A percentile compares a stretch with the other conserved stretches of the same genome.
These are phyloP conservation scores for Datura wrightii DNA, from an alignment of 257 asterid genomes.

Conservation along the genomic window DNA sequence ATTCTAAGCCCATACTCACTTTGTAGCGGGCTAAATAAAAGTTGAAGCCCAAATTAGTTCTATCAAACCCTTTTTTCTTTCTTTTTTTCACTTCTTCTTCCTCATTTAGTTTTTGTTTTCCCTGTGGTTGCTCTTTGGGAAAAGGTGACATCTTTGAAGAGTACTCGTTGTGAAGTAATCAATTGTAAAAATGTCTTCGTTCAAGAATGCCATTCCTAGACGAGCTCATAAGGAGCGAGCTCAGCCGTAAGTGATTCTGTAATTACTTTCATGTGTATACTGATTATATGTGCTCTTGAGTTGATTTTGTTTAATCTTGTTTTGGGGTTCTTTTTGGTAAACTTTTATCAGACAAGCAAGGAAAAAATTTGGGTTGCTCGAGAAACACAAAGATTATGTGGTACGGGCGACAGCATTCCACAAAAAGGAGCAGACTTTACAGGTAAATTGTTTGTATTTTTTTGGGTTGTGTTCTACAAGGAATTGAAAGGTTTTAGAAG, in stretches of 20 bases:
- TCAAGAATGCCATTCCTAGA: conserved; percentile 78
- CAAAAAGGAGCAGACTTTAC: conserved; percentile 70
- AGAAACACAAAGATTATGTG: conserved; percentile 92
- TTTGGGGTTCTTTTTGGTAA: not conserved
- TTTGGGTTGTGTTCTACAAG: not conserved
- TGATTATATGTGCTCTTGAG: not conserved
- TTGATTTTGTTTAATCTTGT: not conserved
- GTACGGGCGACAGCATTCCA: conserved; percentile 73
- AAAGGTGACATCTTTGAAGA: not conserved
- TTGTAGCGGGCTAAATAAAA: not conserved
- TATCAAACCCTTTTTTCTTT: not conserved
- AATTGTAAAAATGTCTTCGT: conserved; percentile 62
- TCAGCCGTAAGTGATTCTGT: conserved; percentile 73
- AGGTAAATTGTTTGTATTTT: conserved; percentile 41
- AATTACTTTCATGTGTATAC: not conserved
- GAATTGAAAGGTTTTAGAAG: not conserved
- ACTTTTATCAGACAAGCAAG: conserved; percentile 56
- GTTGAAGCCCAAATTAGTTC: not conserved
- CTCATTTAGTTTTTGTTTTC: not conserved
- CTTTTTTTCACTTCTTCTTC: not conserved
- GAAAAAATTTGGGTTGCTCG: conserved; percentile 75
- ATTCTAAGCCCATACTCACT: not conserved
- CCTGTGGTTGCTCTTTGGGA: not conserved
- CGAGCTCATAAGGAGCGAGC: conserved; percentile 90
- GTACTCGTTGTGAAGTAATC: not conserved